These are phyloP conservation scores for Pichia sp. DNA, from an alignment of 1,139 yeast species.

Conservation along the genomic window DNA sequence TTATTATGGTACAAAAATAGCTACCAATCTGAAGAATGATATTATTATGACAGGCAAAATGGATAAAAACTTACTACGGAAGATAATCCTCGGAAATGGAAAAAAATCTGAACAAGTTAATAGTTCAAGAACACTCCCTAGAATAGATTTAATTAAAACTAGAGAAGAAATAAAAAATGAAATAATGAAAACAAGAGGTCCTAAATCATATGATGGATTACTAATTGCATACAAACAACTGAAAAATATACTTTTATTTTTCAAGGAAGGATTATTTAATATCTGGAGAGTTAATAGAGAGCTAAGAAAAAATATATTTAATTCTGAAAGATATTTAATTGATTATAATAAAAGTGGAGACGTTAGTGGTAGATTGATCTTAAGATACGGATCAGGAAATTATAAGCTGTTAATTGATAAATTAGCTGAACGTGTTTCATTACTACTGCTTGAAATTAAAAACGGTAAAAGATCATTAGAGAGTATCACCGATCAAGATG, in stretches of 20 bases:
- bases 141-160: conserved; percentile 18
- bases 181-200: neutral
- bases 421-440: conserved; percentile 19
- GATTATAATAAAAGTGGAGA: conserved; percentile 22
- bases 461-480: conserved; percentile 15
- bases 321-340: conserved; percentile 20
- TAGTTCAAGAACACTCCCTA: conserved; percentile 16
- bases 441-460: conserved; percentile 21
- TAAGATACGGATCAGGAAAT: conserved; percentile 3
- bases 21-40: neutral
- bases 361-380: conserved; percentile 15
- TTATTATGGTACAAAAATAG: neutral
- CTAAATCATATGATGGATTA: conserved; percentile 3
- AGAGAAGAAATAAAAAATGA: conserved; percentile 7
- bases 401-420: conserved; percentile 13
- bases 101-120: conserved; percentile 10
- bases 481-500: conserved; percentile 1
- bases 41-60: neutral
- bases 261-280: conserved; percentile 45
- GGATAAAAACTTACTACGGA: neutral
- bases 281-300: conserved; percentile 40
- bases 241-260: conserved; percentile 33
- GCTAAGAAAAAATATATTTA: conserved; percentile 18
- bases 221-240: conserved; percentile 17
- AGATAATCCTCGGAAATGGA: neutral